Evolutionary conservation across 2,329 filamentous ascomycete genomes (phyloP), one percentile per base, ranked within the genome.

Genomic region (Stachybotrys elegans): DNA sequence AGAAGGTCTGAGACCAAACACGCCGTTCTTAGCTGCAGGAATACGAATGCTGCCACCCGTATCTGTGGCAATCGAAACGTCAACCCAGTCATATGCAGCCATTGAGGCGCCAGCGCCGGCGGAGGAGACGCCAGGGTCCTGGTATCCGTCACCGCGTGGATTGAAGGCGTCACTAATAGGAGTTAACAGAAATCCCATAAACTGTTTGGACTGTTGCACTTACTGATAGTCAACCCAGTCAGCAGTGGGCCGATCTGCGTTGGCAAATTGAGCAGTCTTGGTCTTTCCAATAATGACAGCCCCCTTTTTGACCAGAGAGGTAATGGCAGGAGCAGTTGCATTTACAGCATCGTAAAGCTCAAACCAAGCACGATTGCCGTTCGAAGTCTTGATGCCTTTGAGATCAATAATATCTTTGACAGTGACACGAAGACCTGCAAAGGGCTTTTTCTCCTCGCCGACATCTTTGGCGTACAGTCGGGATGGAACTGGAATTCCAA

Each of bases 401-500:
- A 84, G 55, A 45, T 82, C 69, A 49, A 70, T 76, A 40, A 80
- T 77, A 49, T 83, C 80, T 51, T 84, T 84, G 44, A 83, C 65
- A 1, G 70, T 78, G 2, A 83, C 54, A 8, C 80, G 68, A 7
- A 77, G 66, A 11, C 79, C 78, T 6, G 76, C 73, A 0, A 83
- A 62, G 1, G 78, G 78, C 22, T 40, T 25, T n/a, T 40, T 8
- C 16, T 40, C 17, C 9, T 22, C 17, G 3, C 11, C 38, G 8
- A 16, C 14, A 14, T 29, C 25, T 29, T 29, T 29, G 22, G 7
- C n/a, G 16, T 40, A 40, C 14, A 40, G 38, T 3, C 38, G 21
- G 9, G 38, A 40, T 4, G 38, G 38, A 17, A 40, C 38, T 17
- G 38, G 16, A 14, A 39, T 23, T 9, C 36, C 21, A 17, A 21